These are phyloP conservation scores for Aspergillus udagawae DNA, from an alignment of 2,329 filamentous ascomycete genomes.

Conservation along the genomic window DNA sequence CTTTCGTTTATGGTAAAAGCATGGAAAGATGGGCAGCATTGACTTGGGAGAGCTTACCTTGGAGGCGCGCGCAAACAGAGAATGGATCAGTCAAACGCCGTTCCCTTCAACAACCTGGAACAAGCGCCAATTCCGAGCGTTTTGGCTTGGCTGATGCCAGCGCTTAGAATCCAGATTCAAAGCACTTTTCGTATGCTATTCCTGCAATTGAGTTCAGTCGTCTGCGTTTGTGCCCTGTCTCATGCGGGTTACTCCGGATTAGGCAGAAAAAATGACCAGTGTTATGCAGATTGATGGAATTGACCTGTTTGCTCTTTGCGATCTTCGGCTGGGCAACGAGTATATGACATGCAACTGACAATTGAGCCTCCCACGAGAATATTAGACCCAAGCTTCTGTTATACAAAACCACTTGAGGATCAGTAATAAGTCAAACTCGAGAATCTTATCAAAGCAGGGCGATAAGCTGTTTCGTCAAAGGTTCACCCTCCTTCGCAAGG, in stretches of 20 bases:
- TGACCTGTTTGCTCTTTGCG: background rate
- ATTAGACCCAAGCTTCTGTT: background rate
- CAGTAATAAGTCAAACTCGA: background rate
- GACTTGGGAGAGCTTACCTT: slow-evolving; percentile 23
- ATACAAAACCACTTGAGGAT: background rate
- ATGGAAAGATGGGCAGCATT: slow-evolving; percentile 13
- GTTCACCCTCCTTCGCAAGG: background rate
- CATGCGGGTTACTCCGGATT: background rate
- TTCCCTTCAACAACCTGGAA: slow-evolving; percentile 25
- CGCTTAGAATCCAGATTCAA: background rate
- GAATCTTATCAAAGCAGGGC: background rate
- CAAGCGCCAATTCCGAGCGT: slow-evolving; percentile 14
- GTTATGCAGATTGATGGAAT: background rate
- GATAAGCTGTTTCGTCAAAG: background rate
- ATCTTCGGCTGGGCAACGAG: background rate
- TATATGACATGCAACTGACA: background rate
- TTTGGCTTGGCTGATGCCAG: slow-evolving; percentile 8
- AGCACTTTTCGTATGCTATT: background rate
- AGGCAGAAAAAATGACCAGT: background rate
- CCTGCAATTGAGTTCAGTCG: background rate
- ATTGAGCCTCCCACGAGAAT: background rate
- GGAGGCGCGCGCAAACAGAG: slow-evolving; percentile 24
- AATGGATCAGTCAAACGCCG: slow-evolving; percentile 18
- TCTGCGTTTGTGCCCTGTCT: background rate
- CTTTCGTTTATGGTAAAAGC: slow-evolving; percentile 1